Percentiles rank a stretch among this genome's conserved stretches.
Evolutionary conservation across 331 rosid species (phyloP).

Genomic region (Acacia concinna): DNA sequence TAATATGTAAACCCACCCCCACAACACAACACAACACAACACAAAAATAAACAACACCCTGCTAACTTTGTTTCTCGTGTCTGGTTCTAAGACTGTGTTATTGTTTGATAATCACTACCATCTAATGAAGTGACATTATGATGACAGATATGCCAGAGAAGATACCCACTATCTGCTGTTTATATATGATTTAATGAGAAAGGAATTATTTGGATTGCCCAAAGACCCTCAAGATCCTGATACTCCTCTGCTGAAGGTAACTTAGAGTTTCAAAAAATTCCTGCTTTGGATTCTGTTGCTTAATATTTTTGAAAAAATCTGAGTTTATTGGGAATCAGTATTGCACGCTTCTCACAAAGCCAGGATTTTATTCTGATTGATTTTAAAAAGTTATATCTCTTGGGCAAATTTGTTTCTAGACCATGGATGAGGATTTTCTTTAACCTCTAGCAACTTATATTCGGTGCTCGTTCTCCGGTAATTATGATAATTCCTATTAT

Average conservation of each 20-base stretch:
- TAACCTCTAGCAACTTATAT: not conserved
- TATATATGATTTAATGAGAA: constrained; percentile 84
- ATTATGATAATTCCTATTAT: not conserved
- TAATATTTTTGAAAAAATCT: not conserved
- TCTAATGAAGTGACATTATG: constrained; percentile 37
- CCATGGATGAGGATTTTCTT: not conserved
- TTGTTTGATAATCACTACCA: constrained; percentile 15
- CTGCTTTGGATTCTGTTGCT: not conserved
- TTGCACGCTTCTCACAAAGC: not conserved
- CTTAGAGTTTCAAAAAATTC: constrained; percentile 3
- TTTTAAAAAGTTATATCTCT: not conserved
- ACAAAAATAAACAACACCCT: too few species aligned
- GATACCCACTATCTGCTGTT: constrained; percentile 87
- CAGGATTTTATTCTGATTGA: not conserved
- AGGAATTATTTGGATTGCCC: constrained; percentile 49
- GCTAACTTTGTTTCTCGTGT: not conserved
- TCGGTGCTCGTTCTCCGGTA: not conserved
- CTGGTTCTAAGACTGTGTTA: not conserved
- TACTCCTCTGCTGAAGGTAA: constrained; percentile 76
- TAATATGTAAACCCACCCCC: not conserved
- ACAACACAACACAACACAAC: too few species aligned
- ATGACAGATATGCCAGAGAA: constrained; percentile 93
- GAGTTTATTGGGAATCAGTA: not conserved
- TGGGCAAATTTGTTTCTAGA: not conserved
- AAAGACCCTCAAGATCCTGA: constrained; percentile 56